Conservation (phyloP, 2,329 filamentous ascomycete species). For the Cladosporium sp. region DNA sequence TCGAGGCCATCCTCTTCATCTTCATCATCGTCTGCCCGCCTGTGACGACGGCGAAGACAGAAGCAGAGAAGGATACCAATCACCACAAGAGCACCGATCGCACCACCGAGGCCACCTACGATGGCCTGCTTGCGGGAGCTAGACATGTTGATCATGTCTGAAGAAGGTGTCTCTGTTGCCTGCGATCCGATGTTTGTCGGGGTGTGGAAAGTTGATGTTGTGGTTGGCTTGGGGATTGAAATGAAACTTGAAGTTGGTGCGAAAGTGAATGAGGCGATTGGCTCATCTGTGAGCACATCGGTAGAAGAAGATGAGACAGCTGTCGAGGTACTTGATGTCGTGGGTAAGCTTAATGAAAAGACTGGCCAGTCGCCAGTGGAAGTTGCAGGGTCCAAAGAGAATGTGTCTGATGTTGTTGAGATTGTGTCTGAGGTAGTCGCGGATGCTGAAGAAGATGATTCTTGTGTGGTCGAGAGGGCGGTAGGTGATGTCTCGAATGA, state of each 20-base stretch:
- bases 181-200: neutral
- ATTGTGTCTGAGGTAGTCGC: too few species aligned
- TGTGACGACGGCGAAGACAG: conserved; percentile 22
- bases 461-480: neutral
- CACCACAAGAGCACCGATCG: conserved; percentile 27
- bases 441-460: conserved; percentile 2
- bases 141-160: conserved; percentile 10
- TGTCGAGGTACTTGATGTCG: neutral
- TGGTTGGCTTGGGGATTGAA: neutral
- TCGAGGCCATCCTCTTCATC: conserved; percentile 13
- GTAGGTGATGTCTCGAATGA: neutral
- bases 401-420: neutral
- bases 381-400: neutral
- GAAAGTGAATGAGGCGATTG: neutral
- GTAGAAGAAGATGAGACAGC: conserved; percentile 1
- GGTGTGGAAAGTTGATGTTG: neutral
- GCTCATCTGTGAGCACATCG: conserved; percentile 1
- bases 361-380: neutral
- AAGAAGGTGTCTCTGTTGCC: conserved; percentile 10
- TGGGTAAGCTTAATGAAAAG: conserved; percentile 3
- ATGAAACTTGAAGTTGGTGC: conserved; percentile 2
- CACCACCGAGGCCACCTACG: conserved; percentile 28
- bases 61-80: conserved; percentile 26
- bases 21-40: conserved; percentile 7
- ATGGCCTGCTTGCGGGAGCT: conserved; percentile 25